These are phyloP conservation scores for Marasmius oreades DNA, from an alignment of 1,284 basidiomycete species.

Conservation along the genomic window DNA sequence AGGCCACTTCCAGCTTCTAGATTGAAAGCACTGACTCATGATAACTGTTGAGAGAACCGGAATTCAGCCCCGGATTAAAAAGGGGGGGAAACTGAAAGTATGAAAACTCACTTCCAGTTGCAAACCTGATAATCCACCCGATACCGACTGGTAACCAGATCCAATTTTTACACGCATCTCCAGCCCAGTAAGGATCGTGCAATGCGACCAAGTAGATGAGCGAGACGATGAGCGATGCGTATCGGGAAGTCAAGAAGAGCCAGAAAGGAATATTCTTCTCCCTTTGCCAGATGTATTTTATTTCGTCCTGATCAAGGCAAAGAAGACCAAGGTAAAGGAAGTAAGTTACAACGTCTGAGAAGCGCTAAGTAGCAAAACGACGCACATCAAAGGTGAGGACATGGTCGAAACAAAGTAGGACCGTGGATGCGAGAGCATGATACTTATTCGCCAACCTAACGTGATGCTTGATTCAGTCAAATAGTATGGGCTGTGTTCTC, in stretches of 20 bases:
- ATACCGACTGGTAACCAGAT: not conserved
- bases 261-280: not conserved
- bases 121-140: not conserved
- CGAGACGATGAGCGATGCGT: not conserved
- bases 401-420: not conserved
- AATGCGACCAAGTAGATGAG: not conserved
- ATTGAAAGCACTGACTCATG: not conserved
- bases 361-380: not conserved
- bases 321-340: too few relatives aligned
- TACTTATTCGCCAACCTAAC: not conserved
- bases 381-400: not conserved
- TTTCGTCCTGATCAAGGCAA: not conserved
- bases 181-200: not conserved
- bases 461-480: too few relatives aligned
- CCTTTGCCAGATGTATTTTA: not conserved
- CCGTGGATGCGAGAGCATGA: not conserved
- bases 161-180: not conserved
- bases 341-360: too few relatives aligned
- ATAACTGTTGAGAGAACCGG: not conserved
- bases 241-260: not conserved
- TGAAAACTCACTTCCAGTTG: not conserved
- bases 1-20: not conserved
- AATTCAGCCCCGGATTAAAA: too few relatives aligned
- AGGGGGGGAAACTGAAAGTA: too few relatives aligned
- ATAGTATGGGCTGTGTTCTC: too few relatives aligned